phyloP scores from a whole-genome alignment of 345 rosid genomes.

The Citrus cavaleriei region DNA sequence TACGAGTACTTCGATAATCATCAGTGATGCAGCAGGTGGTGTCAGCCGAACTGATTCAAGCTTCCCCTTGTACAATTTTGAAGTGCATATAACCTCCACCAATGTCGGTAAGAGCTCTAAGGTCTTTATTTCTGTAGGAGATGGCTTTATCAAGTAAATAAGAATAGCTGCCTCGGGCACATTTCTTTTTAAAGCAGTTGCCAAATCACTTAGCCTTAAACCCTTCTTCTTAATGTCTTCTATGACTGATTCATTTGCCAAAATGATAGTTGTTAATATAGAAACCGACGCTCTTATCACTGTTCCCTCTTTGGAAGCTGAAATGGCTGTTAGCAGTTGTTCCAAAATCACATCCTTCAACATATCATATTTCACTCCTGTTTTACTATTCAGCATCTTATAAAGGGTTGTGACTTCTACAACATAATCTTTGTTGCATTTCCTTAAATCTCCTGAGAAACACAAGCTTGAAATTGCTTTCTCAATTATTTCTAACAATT shows the following conservation, averaged over 20 bases:
- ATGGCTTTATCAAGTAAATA: conserved; percentile 72
- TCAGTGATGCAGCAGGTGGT: conserved; percentile 80
- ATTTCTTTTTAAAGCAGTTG: conserved; percentile 64
- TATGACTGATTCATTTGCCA: conserved; percentile 47
- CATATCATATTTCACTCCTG: conserved; percentile 58
- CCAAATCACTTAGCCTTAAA: conserved; percentile 53
- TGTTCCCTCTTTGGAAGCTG: conserved; percentile 67
- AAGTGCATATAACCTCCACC: conserved; percentile 63
- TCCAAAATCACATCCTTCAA: conserved; percentile 72
- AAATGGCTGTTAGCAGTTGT: conserved; percentile 63
- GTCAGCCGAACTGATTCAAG: conserved; percentile 45
- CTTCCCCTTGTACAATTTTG: conserved; percentile 30
- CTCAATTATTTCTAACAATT: conserved; percentile 51
- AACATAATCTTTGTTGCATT: conserved; percentile 51
- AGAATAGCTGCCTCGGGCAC: conserved; percentile 83
- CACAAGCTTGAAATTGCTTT: conserved; percentile 49
- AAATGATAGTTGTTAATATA: conserved; percentile 57
- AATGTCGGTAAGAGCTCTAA: conserved; percentile 79
- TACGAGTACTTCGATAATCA: conserved; percentile 80
- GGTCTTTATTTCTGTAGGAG: conserved; percentile 76
- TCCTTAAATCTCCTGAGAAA: conserved; percentile 46
- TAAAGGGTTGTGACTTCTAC: conserved; percentile 60
- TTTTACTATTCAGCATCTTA: conserved; percentile 53
- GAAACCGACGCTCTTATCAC: conserved; percentile 65
- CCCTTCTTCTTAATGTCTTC: conserved; percentile 74